Conservation (phyloP, 2,329 filamentous ascomycete genomes). For the Juglanconis juglandina region DNA sequence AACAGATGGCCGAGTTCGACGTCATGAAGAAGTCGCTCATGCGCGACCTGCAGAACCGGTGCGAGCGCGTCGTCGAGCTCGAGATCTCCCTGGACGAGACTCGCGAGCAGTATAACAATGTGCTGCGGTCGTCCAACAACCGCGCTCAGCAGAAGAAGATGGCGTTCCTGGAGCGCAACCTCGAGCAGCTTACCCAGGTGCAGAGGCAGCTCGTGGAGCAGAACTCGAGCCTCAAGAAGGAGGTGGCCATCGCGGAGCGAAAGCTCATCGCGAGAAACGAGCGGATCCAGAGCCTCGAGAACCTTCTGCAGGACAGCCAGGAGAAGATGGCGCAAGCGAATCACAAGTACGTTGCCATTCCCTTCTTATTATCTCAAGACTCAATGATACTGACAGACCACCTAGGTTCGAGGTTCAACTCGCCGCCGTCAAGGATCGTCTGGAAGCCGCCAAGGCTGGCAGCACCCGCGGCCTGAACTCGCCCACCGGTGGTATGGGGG, state of each 20-base stretch:
- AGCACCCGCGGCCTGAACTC: constrained; percentile 79
- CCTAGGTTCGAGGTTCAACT: constrained; percentile 93
- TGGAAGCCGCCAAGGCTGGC: constrained; percentile 90
- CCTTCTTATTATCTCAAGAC: constrained; percentile 8
- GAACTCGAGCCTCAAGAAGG: constrained; percentile 95
- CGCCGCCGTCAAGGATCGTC: constrained; percentile 92
- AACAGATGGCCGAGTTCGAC: constrained; percentile 98
- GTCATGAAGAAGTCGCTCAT: constrained; percentile 99
- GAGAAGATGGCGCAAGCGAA: constrained; percentile 97
- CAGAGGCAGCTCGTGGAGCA: constrained; percentile 97
- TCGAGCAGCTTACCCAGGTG: constrained; percentile 95
- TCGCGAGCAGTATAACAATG: constrained; percentile 98
- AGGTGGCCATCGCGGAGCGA: constrained; percentile 95
- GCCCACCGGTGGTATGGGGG: constrained; percentile 50
- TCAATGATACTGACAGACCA: constrained; percentile 12
- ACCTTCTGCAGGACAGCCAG: constrained; percentile 90
- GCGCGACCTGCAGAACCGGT: constrained; percentile 97
- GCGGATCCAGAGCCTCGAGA: constrained; percentile 91
- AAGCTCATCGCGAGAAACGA: constrained; percentile 96
- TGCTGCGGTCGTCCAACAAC: constrained; percentile 93
- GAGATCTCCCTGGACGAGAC: constrained; percentile 98
- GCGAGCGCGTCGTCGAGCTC: constrained; percentile 94
- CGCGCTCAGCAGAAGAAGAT: constrained; percentile 99
- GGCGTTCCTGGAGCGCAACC: constrained; percentile 96
- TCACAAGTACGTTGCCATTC: constrained; percentile 70